Percentiles rank a stretch among this genome's conserved stretches.
Conservation (phyloP, 2,329 filamentous ascomycete species). For the Sordariomycetes sp. region DNA sequence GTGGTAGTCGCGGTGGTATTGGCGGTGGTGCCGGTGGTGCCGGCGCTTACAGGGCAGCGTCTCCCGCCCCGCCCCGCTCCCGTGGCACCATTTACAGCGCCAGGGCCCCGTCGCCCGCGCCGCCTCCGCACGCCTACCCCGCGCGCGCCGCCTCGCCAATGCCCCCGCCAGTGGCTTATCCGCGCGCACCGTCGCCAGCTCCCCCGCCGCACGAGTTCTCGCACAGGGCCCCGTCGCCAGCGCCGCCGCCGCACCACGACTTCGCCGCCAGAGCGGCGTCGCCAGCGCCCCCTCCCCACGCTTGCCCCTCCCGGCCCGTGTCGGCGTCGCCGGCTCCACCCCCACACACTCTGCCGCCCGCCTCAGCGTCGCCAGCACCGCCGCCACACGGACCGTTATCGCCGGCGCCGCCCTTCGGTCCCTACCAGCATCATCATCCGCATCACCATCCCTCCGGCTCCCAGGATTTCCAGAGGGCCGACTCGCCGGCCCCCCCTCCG, state of each 20-base stretch:
- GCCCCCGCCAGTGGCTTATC: constrained; percentile 15
- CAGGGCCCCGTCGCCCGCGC: constrained; percentile 13
- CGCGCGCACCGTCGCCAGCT: constrained; percentile 22
- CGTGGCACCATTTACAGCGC: constrained; percentile 9
- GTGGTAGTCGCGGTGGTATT: constrained; percentile 1
- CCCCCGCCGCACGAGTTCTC: constrained; percentile 18
- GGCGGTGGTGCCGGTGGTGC: neutral
- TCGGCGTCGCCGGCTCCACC: constrained; percentile 10
- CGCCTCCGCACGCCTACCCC: constrained; percentile 9
- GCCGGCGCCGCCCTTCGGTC: constrained; percentile 8
- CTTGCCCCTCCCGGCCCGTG: constrained; percentile 18
- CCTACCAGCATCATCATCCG: constrained; percentile 6
- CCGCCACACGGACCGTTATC: constrained; percentile 11
- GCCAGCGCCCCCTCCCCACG: constrained; percentile 17
- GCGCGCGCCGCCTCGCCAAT: constrained; percentile 15
- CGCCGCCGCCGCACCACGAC: constrained; percentile 18
- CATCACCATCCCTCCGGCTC: constrained; percentile 2
- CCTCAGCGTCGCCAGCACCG: constrained; percentile 18
- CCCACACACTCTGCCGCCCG: constrained; percentile 15
- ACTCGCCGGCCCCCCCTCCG: constrained; percentile 64
- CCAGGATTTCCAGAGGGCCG: constrained; percentile 20
- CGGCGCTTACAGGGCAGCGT: constrained; percentile 3
- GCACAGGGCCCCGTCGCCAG: constrained; percentile 22
- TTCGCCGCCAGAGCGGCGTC: constrained; percentile 16
- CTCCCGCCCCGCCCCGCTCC: constrained; percentile 9